Evolutionary conservation across 495 filamentous ascomycete species (phyloP), one percentile per base, ranked within the genome.

Genomic region (Aspergillus ostianus): DNA sequence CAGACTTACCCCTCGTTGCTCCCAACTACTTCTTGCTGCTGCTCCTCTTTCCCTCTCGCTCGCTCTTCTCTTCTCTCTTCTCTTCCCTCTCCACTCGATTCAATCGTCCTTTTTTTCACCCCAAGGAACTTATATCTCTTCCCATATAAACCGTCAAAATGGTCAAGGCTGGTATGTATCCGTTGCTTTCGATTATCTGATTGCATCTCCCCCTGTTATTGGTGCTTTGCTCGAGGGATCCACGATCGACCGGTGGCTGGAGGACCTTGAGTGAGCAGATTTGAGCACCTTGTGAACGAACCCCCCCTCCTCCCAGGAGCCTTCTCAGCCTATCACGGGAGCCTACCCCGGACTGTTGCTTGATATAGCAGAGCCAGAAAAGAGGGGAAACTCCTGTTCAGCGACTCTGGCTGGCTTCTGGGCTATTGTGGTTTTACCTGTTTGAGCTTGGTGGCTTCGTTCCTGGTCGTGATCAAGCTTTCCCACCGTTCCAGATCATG

Each of bases 141-240:
- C 13, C 10, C 13, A 41, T 17, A 1, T 15, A 41, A 70, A 72
- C 74, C 72, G 72, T 82, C 87, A 93, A 83, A 84, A 96, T 96
- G 91, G 91, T 94, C 80, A 96, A 94, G 84, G 91, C 91, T 81
- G 91, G 91, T 96, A 84, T 73, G 91, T 85, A 61, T 36, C 50
- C 46, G 49, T 53, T 62, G 32, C 18, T 49, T 44, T 56, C 46
- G 49, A 52, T 60, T 54, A 41, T 41, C 36, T 41, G 36, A 41
- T 41, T 13, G 36, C 36, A 41, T 41, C 50, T 49, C n/a, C 55
- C 45, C 51, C 47, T 56, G 52, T 65, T 62, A 64, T 69, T 70
- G 67, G 66, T 41, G 63, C 52, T 51, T 44, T 21, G 44, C 45
- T 49, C 47, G 51, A 53, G 27, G 66, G 67, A 45, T 70, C 73